These are phyloP conservation scores for Lignosus rhinocerotis DNA, from an alignment of 1,284 basidiomycete genomes.

Conservation along the genomic window DNA sequence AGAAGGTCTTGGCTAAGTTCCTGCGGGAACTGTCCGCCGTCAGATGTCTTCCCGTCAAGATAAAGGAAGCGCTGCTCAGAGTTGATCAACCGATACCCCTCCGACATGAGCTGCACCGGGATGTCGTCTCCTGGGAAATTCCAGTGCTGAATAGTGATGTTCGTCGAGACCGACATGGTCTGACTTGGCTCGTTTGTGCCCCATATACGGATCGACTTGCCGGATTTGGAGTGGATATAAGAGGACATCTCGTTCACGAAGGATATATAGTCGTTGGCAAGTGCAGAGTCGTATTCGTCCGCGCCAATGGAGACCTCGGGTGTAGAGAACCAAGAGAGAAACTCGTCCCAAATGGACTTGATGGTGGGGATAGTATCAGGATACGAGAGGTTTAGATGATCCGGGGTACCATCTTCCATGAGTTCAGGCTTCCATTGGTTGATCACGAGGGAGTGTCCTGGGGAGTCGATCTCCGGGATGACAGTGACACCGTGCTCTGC, in stretches of 20 bases:
- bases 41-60: slow-evolving; percentile 36
- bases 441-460: slow-evolving; percentile 41
- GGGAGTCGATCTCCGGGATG: slow-evolving; percentile 41
- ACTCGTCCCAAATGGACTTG: slow-evolving; percentile 34
- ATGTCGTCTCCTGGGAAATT: slow-evolving; percentile 37
- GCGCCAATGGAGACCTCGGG: slow-evolving; percentile 35
- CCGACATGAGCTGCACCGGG: slow-evolving; percentile 30
- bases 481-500: slow-evolving; percentile 29
- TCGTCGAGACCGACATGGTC: slow-evolving; percentile 29
- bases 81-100: slow-evolving; percentile 34
- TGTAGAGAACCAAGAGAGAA: slow-evolving; percentile 36
- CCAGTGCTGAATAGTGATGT: slow-evolving; percentile 42
- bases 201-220: slow-evolving; percentile 36
- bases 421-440: slow-evolving; percentile 43
- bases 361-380: slow-evolving; percentile 34
- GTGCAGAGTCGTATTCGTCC: slow-evolving; percentile 35
- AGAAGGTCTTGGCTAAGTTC: slow-evolving; percentile 31
- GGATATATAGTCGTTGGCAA: slow-evolving; percentile 36
- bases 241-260: slow-evolving; percentile 37
- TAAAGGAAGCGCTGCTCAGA: slow-evolving; percentile 37
- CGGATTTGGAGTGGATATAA: slow-evolving; percentile 25
- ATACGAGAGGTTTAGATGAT: slow-evolving; percentile 37
- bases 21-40: slow-evolving; percentile 29
- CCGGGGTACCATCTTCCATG: slow-evolving; percentile 31
- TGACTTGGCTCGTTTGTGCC: slow-evolving; percentile 36